Evolutionary conservation across 495 filamentous ascomycete genomes (phyloP).

Genomic region (Talaromyces wortmannii): DNA sequence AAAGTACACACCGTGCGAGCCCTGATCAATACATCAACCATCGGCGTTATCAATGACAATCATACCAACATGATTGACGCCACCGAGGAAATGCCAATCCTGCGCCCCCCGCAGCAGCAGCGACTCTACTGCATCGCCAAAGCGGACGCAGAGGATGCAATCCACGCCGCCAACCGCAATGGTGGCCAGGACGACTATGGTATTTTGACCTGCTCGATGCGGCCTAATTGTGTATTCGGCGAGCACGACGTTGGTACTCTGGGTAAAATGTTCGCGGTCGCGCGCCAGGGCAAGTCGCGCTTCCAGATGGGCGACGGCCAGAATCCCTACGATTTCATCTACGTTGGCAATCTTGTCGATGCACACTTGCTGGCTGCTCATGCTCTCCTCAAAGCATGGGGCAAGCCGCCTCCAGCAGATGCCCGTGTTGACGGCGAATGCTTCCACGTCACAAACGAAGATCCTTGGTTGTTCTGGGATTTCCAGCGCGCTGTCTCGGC

Average conservation of each 20-base stretch:
- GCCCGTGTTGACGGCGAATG: conserved; percentile 34
- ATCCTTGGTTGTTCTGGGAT: conserved; percentile 33
- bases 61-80: conserved; percentile 14
- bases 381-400: conserved; percentile 44
- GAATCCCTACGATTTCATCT: conserved; percentile 13
- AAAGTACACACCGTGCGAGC: conserved; percentile 21
- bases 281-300: conserved; percentile 7
- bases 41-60: conserved; percentile 23
- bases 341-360: conserved; percentile 52
- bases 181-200: conserved; percentile 5
- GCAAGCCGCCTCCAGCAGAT: conserved; percentile 37
- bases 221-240: conserved; percentile 16
- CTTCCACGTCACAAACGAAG: conserved; percentile 39
- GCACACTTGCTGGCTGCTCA: conserved; percentile 64
- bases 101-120: conserved; percentile 13
- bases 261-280: conserved; percentile 11
- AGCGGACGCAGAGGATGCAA: conserved; percentile 17
- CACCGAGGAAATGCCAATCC: conserved; percentile 17
- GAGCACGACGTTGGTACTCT: conserved; percentile 12
- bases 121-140: conserved; percentile 21
- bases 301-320: conserved; percentile 16
- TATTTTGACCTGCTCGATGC: conserved; percentile 15
- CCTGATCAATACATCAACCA: conserved; percentile 34
- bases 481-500: conserved; percentile 25
- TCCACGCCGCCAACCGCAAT: conserved; percentile 20